Conservation (phyloP, 2,329 filamentous ascomycete species). For the Botrytis paeoniae region DNA sequence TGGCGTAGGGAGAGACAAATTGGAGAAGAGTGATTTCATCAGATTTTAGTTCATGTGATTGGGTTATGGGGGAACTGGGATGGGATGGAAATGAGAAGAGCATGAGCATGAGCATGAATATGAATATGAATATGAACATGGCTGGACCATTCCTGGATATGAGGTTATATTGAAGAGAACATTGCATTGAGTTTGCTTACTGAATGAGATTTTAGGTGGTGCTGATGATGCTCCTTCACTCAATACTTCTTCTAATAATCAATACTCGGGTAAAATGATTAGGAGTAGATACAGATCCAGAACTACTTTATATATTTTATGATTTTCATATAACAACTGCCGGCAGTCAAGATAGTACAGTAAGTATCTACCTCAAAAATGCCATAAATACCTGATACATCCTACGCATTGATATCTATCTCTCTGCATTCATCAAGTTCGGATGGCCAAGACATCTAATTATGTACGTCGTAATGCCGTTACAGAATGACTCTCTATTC, state of each 20-base stretch:
- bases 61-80: neutral
- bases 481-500: neutral
- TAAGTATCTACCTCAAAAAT: neutral
- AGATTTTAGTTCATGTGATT: conserved; percentile 1
- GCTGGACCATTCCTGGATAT: neutral
- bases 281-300: neutral
- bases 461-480: neutral
- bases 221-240: neutral
- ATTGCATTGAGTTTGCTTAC: neutral
- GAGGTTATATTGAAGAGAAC: neutral
- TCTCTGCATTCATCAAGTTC: neutral
- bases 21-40: conserved; percentile 3
- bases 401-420: neutral
- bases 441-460: conserved; percentile 6
- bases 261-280: neutral
- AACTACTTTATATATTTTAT: neutral
- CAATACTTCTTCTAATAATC: neutral
- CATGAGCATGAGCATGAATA: neutral
- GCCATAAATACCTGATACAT: neutral
- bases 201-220: neutral
- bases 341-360: neutral
- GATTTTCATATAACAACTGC: neutral
- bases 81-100: neutral
- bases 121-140: neutral
- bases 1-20: conserved; percentile 17